Evolutionary conservation across 257 asterid species (phyloP), one percentile per base, ranked within the genome.

Genomic region (Fraxinus anomala): DNA sequence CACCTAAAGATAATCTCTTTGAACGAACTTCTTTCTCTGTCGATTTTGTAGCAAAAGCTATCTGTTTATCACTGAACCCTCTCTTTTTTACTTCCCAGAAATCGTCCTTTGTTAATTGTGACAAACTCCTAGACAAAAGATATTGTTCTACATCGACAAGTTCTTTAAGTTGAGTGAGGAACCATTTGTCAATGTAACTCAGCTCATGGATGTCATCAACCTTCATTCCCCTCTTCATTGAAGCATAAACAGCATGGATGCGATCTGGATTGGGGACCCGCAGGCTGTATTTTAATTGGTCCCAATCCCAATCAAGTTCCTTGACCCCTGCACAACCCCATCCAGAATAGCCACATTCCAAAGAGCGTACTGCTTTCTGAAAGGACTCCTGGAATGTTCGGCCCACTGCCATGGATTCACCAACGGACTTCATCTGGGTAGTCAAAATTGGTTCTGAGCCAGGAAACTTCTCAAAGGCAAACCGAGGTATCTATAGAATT

Each of bases 351-450:
- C 97, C 99, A 84, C 86, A 82, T 83, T 92, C 99, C 47, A 96
- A 86, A 13, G 99, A 96, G 31, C 96, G 95, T 74, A 93, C 83
- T 19, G 97, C 98, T 85, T 96, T 96, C 83, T 96, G 98, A 77
- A 93, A 96, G 74, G 99, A 96, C 80, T 96, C 99, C 82, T 92
- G 98, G 89, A 96, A 96, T 77, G 99, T 96, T 17, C 97, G 87
- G 36, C 98, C 99, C 73, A 96, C 97, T 16, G 99, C 99, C 99
- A 96, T 96, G 74, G 99, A 88, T 77, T 93, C 99, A 75, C 99
- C 98, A 44, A 96, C 97, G 54, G 99, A 96, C 84, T 96, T 96
- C 99, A 96, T 93, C 81, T 96, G 99, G 30, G 99, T 96, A 6
- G 98, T 96, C 82, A 96, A 82, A 49, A 91, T 91, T 40, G 98